phyloP scores from a whole-genome alignment of 2,329 filamentous ascomycete genomes.

The Monilinia fructicola region DNA sequence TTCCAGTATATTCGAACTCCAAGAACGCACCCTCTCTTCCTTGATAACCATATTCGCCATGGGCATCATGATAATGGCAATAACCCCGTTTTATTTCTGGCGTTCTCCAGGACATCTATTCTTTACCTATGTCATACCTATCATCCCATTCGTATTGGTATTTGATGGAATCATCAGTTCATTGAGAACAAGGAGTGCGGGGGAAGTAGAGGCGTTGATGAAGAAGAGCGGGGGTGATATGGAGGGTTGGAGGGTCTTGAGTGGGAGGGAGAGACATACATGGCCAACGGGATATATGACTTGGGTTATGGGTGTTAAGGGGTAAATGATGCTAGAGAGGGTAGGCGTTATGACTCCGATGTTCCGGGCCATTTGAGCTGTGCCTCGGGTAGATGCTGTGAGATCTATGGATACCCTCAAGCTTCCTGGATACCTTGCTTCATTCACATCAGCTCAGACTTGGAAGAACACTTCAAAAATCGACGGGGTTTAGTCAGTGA shows the following conservation, averaged over 20 bases:
- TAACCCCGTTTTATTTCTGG: conserved; percentile 52
- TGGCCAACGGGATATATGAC: conserved; percentile 50
- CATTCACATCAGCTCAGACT: not conserved
- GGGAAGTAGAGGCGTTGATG: conserved; percentile 62
- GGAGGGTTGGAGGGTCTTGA: conserved; percentile 46
- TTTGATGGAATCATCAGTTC: conserved; percentile 70
- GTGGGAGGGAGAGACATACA: conserved; percentile 46
- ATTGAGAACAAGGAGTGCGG: conserved; percentile 63
- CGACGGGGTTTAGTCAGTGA: not conserved
- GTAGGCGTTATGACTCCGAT: not conserved
- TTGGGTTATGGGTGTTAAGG: conserved; percentile 46
- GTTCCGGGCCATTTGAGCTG: not conserved
- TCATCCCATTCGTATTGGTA: conserved; percentile 65
- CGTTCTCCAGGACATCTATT: conserved; percentile 49
- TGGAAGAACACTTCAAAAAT: not conserved
- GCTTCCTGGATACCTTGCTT: not conserved
- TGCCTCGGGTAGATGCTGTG: not conserved
- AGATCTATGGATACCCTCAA: not conserved
- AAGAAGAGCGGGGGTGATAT: conserved; percentile 49
- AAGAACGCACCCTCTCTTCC: conserved; percentile 59
- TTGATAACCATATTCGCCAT: conserved; percentile 55
- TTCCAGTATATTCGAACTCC: conserved; percentile 70
- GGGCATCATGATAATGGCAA: conserved; percentile 51
- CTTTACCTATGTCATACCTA: conserved; percentile 65
- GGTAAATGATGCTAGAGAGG: conserved; percentile 20